Evolutionary conservation across 768 basidiomycete species (phyloP), one percentile per base, ranked within the genome.

Genomic region (Boletus coccyginus): DNA sequence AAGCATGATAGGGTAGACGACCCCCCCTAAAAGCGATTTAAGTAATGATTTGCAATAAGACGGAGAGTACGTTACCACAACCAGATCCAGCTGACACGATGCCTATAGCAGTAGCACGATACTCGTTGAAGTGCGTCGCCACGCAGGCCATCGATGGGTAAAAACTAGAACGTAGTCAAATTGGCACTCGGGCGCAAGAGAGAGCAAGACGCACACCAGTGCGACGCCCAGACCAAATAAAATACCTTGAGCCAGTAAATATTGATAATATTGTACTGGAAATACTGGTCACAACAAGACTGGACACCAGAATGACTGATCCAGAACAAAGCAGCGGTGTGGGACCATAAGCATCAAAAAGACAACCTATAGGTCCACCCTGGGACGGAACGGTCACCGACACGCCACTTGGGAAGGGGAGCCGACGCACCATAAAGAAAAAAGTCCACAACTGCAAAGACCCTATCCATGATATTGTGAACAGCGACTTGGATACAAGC

Each of bases 101-200:
- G 3, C 90, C 90, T 38, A 88, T 73, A 0, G 90, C 88, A 3
- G 89, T 85, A 4, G 86, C 87, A 14, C 88, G 80, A 58, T 85
- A 83, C 58, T 78, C 78, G 46, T 66, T 64, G 70, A 89, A 92
- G 66, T 85, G 78, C 1, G 85, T 89, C 0, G 86, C 80, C 11
- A 89, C 77, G 50, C 84, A 83, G 5, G 86, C 78, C 32, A 91
- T 72, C 0, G 85, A 75, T 0, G 89, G 88, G 61, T 88, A 88
- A 68, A 88, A 89, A 40, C 87, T 89, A 51, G n/a, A 40, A 17
- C 44, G 32, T 19, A 21, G 39, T 55, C 52, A 62, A 50, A 49
- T 51, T 47, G 51, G 48, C 32, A 51, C 24, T n/a, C 12, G 29
- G 44, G 51, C 14, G 33, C 31, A 50, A 48, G 39, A 47, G 41